phyloP scores from a whole-genome alignment of 2,329 filamentous ascomycete genomes.

The Fusarium sp. region DNA sequence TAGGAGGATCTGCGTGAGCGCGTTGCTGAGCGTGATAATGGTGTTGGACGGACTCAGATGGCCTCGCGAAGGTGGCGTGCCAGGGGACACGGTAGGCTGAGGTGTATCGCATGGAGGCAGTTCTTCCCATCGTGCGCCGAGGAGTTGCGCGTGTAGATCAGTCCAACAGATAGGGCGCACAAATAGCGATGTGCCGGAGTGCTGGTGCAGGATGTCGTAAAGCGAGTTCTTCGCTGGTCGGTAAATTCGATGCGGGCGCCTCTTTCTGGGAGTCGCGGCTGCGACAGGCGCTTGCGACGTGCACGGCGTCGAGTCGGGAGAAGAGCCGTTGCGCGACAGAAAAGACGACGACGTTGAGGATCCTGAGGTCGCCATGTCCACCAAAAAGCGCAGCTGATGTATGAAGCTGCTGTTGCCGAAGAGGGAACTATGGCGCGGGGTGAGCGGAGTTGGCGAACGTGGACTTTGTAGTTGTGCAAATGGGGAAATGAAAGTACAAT shows the following conservation, averaged over 20 bases:
- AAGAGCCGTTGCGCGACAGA: slow-evolving; percentile 23
- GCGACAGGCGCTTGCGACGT: slow-evolving; percentile 38
- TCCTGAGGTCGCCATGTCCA: slow-evolving; percentile 42
- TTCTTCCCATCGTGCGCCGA: slow-evolving; percentile 59
- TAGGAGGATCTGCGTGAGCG: slow-evolving; percentile 57
- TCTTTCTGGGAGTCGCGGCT: slow-evolving; percentile 31
- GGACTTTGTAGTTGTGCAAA: slow-evolving; percentile 4
- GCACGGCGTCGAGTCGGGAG: slow-evolving; percentile 37
- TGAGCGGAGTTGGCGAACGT: slow-evolving; percentile 18
- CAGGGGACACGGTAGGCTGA: slow-evolving; percentile 47
- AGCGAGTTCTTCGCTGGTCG: slow-evolving; percentile 61
- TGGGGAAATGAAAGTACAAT: background rate
- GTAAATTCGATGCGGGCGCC: slow-evolving; percentile 46
- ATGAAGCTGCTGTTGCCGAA: slow-evolving; percentile 43
- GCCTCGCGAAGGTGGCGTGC: slow-evolving; percentile 49
- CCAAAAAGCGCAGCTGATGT: slow-evolving; percentile 44
- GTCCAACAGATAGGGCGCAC: slow-evolving; percentile 67
- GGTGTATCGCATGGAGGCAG: slow-evolving; percentile 55
- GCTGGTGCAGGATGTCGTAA: slow-evolving; percentile 61
- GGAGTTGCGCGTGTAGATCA: slow-evolving; percentile 59
- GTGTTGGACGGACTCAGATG: slow-evolving; percentile 53
- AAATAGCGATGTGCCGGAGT: slow-evolving; percentile 60
- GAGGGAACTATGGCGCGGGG: slow-evolving; percentile 27
- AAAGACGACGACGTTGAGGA: slow-evolving; percentile 12
- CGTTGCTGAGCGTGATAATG: slow-evolving; percentile 55